Conservation (phyloP, 208 protist species). For the Leishmania major region DNA sequence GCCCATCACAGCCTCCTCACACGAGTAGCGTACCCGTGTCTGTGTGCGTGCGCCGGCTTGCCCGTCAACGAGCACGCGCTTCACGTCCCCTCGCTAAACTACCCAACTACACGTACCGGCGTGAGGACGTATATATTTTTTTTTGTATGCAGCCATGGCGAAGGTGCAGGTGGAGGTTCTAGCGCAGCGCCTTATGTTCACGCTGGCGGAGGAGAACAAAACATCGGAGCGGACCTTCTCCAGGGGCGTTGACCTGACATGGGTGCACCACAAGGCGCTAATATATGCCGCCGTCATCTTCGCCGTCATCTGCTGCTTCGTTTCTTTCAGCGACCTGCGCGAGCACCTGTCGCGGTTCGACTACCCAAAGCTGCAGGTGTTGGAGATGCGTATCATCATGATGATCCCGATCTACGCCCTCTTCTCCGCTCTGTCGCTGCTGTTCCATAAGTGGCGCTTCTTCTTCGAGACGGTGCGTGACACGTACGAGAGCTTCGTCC, state of each 20-base stretch:
- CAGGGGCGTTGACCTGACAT: slow-evolving; percentile 59
- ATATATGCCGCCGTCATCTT: slow-evolving; percentile 54
- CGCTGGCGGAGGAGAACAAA: not conserved
- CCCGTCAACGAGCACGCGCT: not conserved
- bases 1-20: not conserved
- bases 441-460: slow-evolving; percentile 62
- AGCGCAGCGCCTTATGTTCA: slow-evolving; percentile 21
- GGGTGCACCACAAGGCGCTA: slow-evolving; percentile 45
- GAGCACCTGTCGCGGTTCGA: slow-evolving; percentile 78
- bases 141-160: not conserved
- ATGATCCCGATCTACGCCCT: slow-evolving; percentile 91
- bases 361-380: slow-evolving; percentile 77
- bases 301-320: slow-evolving; percentile 56
- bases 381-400: slow-evolving; percentile 84
- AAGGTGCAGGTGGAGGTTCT: slow-evolving; percentile 2
- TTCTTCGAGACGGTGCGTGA: slow-evolving; percentile 84
- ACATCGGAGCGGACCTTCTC: not conserved
- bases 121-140: not conserved
- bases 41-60: not conserved
- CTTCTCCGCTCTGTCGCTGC: slow-evolving; percentile 69
- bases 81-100: not conserved
- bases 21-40: not conserved
- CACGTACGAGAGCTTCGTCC: slow-evolving; percentile 90
- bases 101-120: not conserved
- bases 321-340: slow-evolving; percentile 66